phyloP scores from a whole-genome alignment of 1,284 basidiomycete species.

The Tylopilus orsonianus region DNA sequence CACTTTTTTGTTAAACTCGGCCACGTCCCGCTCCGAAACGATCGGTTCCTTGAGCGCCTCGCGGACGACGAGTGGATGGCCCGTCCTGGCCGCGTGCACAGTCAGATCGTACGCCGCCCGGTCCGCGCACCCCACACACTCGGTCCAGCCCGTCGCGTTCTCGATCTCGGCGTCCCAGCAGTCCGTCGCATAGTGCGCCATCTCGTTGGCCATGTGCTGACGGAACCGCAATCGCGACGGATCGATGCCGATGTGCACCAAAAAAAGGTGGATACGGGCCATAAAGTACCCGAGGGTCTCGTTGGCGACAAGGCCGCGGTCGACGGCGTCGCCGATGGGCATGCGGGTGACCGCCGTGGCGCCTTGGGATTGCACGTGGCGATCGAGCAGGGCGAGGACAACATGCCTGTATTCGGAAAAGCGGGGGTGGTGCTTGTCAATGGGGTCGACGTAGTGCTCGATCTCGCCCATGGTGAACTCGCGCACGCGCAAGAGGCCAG shows the following conservation, averaged over 20 bases:
- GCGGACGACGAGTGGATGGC: slow-evolving; percentile 77
- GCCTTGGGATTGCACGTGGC: slow-evolving; percentile 80
- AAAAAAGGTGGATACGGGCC: slow-evolving; percentile 89
- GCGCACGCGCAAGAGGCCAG: slow-evolving; percentile 93
- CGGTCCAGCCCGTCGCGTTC: slow-evolving; percentile 95
- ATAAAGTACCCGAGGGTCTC: slow-evolving; percentile 98
- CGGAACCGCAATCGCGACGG: slow-evolving; percentile 86
- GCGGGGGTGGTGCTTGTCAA: slow-evolving; percentile 84
- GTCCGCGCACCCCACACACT: slow-evolving; percentile 99
- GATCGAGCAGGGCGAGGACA: slow-evolving; percentile 78
- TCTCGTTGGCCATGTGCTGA: slow-evolving; percentile 96
- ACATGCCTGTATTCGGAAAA: slow-evolving; percentile 84
- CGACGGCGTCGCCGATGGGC: slow-evolving; percentile 89
- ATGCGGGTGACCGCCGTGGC: slow-evolving; percentile 66
- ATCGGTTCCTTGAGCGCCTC: slow-evolving; percentile 84
- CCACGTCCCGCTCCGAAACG: slow-evolving; percentile 69
- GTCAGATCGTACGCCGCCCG: slow-evolving; percentile 91
- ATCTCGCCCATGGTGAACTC: slow-evolving; percentile 99
- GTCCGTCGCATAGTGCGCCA: slow-evolving; percentile 99
- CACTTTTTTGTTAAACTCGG: slow-evolving; percentile 85
- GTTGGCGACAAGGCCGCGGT: slow-evolving; percentile 87
- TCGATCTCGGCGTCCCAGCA: slow-evolving; percentile 99
- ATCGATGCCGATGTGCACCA: slow-evolving; percentile 92
- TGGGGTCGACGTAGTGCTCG: slow-evolving; percentile 97
- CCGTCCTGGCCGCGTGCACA: slow-evolving; percentile 63